These are phyloP conservation scores for Flaveria brownii DNA, from an alignment of 129 eudicot genomes.

Conservation along the genomic window DNA sequence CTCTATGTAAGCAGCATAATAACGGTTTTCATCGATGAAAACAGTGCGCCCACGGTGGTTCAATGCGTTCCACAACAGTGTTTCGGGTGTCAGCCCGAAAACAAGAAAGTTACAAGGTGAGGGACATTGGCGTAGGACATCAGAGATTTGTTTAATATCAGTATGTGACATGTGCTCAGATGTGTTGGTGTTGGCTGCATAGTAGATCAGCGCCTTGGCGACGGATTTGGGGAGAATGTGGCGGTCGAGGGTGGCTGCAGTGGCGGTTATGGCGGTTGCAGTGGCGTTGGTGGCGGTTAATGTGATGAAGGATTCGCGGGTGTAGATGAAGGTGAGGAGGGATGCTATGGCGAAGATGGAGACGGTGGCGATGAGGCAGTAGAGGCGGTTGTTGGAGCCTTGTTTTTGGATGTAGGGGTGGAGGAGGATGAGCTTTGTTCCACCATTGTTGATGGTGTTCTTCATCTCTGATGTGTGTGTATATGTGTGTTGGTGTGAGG, in stretches of 20 bases:
- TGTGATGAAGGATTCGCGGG: constrained; percentile 52
- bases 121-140: constrained; percentile 59
- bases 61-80: constrained; percentile 80
- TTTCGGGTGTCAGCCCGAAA: constrained; percentile 83
- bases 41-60: constrained; percentile 76
- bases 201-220: constrained; percentile 66
- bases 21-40: constrained; percentile 82
- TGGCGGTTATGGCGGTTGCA: constrained; percentile 6
- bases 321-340: constrained; percentile 73
- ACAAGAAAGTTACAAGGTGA: constrained; percentile 77
- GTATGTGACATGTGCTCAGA: constrained; percentile 64
- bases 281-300: constrained; percentile 29
- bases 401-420: constrained; percentile 96
- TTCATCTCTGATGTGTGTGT: constrained; percentile 40
- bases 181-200: constrained; percentile 61
- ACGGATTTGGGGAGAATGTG: constrained; percentile 54
- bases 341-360: constrained; percentile 68
- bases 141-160: constrained; percentile 75
- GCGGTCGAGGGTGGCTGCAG: constrained; percentile 26
- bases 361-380: constrained; percentile 61
- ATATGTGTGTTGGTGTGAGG: neutral
- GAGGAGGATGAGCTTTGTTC: constrained; percentile 83
- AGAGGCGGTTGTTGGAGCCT: constrained; percentile 62
- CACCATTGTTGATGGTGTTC: constrained; percentile 59
- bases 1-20: constrained; percentile 83